phyloP scores from a whole-genome alignment of 2,329 filamentous ascomycete genomes.

The Trichoderma endophyticum region DNA sequence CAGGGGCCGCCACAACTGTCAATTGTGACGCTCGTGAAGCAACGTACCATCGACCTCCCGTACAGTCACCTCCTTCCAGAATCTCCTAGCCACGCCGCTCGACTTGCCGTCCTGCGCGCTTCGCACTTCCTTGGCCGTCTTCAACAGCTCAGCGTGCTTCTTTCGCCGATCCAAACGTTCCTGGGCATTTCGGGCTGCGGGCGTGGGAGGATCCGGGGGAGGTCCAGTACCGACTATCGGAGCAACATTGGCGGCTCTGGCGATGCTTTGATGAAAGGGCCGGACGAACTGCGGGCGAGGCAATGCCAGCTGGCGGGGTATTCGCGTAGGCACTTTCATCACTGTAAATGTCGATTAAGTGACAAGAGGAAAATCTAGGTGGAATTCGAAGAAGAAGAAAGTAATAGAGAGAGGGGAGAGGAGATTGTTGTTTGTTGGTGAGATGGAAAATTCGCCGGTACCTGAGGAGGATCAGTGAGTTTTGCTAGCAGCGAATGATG shows the following conservation, averaged over 20 bases:
- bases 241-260: conserved; percentile 45
- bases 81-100: conserved; percentile 62
- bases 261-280: conserved; percentile 33
- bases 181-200: conserved; percentile 40
- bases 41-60: conserved; percentile 60
- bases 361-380: background rate
- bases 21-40: background rate
- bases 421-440: conserved; percentile 13
- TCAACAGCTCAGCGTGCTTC: conserved; percentile 54
- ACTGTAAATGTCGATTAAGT: conserved; percentile 18
- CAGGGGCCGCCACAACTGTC: background rate
- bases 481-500: conserved; percentile 19
- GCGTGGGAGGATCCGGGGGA: conserved; percentile 54
- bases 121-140: conserved; percentile 49
- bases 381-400: background rate
- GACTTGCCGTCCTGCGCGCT: conserved; percentile 35
- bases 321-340: conserved; percentile 43
- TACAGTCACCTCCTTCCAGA: conserved; percentile 84
- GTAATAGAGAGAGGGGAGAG: background rate
- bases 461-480: background rate
- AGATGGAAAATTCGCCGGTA: conserved; percentile 19
- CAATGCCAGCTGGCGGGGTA: conserved; percentile 37
- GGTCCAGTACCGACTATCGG: conserved; percentile 57
- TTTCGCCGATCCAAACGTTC: conserved; percentile 49
- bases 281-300: conserved; percentile 26